Evolutionary conservation across 2,329 filamentous ascomycete species (phyloP).

Genomic region (Colletotrichum spaethianum): DNA sequence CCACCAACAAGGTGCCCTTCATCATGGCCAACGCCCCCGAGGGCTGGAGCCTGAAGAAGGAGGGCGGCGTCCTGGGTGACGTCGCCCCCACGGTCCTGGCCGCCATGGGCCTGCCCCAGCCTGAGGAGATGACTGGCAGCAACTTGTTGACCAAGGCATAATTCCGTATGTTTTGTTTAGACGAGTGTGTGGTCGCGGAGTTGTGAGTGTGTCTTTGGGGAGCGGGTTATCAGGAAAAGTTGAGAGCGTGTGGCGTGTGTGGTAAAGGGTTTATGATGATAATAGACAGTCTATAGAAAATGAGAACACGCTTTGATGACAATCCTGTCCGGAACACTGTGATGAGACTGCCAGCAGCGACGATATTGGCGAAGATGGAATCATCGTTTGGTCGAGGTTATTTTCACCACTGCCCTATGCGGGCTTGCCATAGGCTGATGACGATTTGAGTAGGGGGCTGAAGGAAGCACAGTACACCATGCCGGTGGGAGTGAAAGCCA

Average conservation of each 20-base stretch:
- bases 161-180: not conserved
- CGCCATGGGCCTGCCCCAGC: conserved; percentile 91
- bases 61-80: conserved; percentile 91
- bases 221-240: conserved; percentile 38
- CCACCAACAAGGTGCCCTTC: conserved; percentile 97
- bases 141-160: conserved; percentile 82
- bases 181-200: conserved; percentile 9
- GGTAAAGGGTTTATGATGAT: conserved; percentile 32
- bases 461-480: too few relatives aligned
- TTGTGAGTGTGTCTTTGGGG: conserved; percentile 30
- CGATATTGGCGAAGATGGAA: too few relatives aligned
- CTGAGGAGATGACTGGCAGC: conserved; percentile 90
- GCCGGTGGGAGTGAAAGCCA: too few relatives aligned
- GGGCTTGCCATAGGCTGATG: too few relatives aligned
- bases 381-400: conserved; percentile 68
- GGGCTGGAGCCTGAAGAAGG: conserved; percentile 85
- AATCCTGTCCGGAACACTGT: not conserved
- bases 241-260: conserved; percentile 34
- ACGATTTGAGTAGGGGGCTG: too few relatives aligned
- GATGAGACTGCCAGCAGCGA: not conserved
- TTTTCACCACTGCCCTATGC: conserved; percentile 54
- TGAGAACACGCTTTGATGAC: conserved; percentile 41
- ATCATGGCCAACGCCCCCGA: conserved; percentile 97
- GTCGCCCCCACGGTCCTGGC: conserved; percentile 95
- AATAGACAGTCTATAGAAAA: conserved; percentile 40